Evolutionary conservation across 2,329 filamentous ascomycete genomes (phyloP), one percentile per base, ranked within the genome.

Genomic region (Pochonia chlamydosporia): DNA sequence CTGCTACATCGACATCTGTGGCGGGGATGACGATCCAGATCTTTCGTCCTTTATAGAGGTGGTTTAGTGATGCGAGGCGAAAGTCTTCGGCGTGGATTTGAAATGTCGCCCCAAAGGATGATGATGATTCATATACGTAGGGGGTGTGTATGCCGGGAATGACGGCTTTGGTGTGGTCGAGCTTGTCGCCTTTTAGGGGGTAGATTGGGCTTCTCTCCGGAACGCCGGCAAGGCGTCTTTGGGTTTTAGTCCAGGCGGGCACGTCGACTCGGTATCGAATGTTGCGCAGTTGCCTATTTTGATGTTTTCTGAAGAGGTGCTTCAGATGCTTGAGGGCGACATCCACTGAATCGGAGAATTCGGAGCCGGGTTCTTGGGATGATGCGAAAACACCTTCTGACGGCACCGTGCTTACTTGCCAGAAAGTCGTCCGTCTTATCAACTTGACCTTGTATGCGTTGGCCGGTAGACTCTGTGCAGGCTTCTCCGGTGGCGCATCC

Each of bases 81-180:
- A 65, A 69, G 40, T 69, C 66, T 46, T 69, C 66, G n/a, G 66
- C 66, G 26, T 69, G 66, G 16, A 69, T 62, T 49, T 69, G 66
- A 28, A 69, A 69, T 5, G 63, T 68, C 7, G 66, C 66, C 5
- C 66, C 66, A 41, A 69, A 69, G 45, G 63, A 48, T 23, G 64
- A 58, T 0, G 62, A 66, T 14, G 66, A 68, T 49, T 69, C 66
- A 48, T 69, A 69, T 3, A 69, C 66, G 43, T 69, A 69, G 3
- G 66, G 66, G 3, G 66, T 69, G 45, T 69, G 66, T 10, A 69
- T 68, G 35, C 66, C 66, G 1, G 66, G 66, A 5, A 69, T 67
- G 28, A 68, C 58, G 43, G 65, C 66, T 46, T 58, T 65, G 7
- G 66, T 69, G 31, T 54, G 47, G 46, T 69, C 64, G 35, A 69